Conservation (phyloP, 202 grass and related monocot genomes). For the Elaeis oleifera region DNA sequence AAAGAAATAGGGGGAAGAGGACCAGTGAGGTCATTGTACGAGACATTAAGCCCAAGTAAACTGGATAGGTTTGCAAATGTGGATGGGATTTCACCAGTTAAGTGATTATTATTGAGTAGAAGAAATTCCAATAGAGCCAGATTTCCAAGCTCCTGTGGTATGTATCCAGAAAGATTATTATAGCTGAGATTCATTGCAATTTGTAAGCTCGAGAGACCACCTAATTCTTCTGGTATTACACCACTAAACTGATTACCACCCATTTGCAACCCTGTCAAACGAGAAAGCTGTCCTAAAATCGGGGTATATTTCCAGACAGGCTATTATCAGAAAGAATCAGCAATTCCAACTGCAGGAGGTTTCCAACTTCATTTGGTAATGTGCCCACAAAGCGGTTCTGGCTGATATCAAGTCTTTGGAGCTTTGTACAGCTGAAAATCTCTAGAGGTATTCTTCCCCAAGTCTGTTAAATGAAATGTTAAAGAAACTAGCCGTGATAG, state of each 20-base stretch:
- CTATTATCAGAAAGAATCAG: conserved; percentile 78
- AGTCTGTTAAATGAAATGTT: conserved; percentile 91
- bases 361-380: conserved; percentile 74
- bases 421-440: conserved; percentile 78
- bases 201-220: conserved; percentile 79
- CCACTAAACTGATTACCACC: conserved; percentile 79
- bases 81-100: conserved; percentile 82
- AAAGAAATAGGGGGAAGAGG: conserved; percentile 54
- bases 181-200: conserved; percentile 96
- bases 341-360: conserved; percentile 72
- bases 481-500: conserved; percentile 79
- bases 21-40: conserved; percentile 85
- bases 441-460: conserved; percentile 65
- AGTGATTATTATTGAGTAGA: conserved; percentile 75
- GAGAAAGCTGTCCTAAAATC: conserved; percentile 71
- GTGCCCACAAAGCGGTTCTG: conserved; percentile 71
- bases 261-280: conserved; percentile 86
- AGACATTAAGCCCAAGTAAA: conserved; percentile 80
- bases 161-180: conserved; percentile 62
- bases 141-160: conserved; percentile 87
- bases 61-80: conserved; percentile 89
- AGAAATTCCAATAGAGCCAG: conserved; percentile 75
- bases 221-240: conserved; percentile 79
- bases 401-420: conserved; percentile 93
- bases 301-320: conserved; percentile 62